Evolutionary conservation across 768 basidiomycete genomes (phyloP), one percentile per base, ranked within the genome.

Genomic region (Mycena galericulata): DNA sequence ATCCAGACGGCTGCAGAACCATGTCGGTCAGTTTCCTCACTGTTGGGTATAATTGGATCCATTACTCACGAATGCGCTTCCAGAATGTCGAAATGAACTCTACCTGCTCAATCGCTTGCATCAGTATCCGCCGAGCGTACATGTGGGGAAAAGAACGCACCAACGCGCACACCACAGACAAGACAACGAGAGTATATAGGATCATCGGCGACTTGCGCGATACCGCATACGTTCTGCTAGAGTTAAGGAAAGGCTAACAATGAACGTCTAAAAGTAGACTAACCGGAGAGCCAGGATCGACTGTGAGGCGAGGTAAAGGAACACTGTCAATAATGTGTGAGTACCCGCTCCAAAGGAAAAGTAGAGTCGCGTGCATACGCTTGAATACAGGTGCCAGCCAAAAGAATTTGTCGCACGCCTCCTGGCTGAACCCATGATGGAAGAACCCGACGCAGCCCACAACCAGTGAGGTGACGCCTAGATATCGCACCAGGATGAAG

Each of bases 401-500:
- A 29, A 26, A 67, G 32, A 22, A 71, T 5, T 38, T 46, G 38
- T 32, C 11, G 51, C 69, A 71, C 5, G 54, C n/a, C 26, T 30
- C 60, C 38, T 22, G 8, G 45, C n/a, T 62, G 65, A 71, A 71
- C 4, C 66, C 69, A 24, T 71, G 69, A 32, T 70, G 58, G 46
- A 71, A 71, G 60, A 71, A 71, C 22, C 69, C 69, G 1, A 40
- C 55, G 38, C 57, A 55, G 7, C 58, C 65, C 17, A 63, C 15
- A 17, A 67, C 51, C n/a, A 67, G 50, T 3, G 65, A 29, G 2
- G 40, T 27, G 22, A 71, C 26, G 3, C 69, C 69, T 9, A 71
- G 32, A 17, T 71, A 71, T 4, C 69, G 69, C 41, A 71, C 69
- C 10, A 71, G 29, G 24, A 71, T 71, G 61, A 71, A 67, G 10